Evolutionary conservation across 495 filamentous ascomycete species (phyloP).

Genomic region (Aspergillus avenaceus): DNA sequence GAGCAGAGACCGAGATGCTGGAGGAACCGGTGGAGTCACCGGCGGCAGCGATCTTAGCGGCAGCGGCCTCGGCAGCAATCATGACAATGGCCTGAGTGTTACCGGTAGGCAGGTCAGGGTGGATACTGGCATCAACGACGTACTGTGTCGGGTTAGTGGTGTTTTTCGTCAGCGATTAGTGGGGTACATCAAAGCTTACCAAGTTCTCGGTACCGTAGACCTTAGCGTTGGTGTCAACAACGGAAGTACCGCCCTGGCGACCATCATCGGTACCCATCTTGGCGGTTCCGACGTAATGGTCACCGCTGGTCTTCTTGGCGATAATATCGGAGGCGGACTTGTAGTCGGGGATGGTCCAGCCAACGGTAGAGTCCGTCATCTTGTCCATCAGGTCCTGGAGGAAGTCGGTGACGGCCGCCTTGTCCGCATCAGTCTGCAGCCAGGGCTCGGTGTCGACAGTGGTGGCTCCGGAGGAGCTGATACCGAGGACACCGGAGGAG

Average conservation of each 20-base stretch:
- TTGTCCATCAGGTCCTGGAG: conserved; percentile 42
- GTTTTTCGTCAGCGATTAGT: not conserved
- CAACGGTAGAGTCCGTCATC: conserved; percentile 49
- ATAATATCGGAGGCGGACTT: conserved; percentile 46
- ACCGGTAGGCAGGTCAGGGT: conserved; percentile 32
- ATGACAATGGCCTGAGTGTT: conserved; percentile 35
- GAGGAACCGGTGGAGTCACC: not conserved
- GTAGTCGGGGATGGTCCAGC: conserved; percentile 44
- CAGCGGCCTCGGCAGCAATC: conserved; percentile 30
- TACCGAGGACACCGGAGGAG: conserved; percentile 52
- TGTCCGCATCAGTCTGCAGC: conserved; percentile 17
- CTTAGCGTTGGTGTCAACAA: conserved; percentile 66
- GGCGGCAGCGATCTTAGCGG: conserved; percentile 22
- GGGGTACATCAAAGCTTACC: conserved; percentile 17
- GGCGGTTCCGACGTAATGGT: conserved; percentile 65
- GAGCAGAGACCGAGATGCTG: not conserved
- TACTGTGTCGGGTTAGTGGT: conserved; percentile 2
- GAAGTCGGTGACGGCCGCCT: conserved; percentile 10
- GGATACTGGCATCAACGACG: conserved; percentile 24
- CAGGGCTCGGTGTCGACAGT: conserved; percentile 43
- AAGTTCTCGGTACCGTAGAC: conserved; percentile 71
- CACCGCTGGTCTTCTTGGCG: conserved; percentile 45
- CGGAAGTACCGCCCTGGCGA: conserved; percentile 53
- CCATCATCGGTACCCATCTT: conserved; percentile 69
- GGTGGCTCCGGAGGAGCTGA: conserved; percentile 51